phyloP scores from a whole-genome alignment of 225 moss, liverwort and hornwort genomes.

The Rhytidiadelphus loreus region DNA sequence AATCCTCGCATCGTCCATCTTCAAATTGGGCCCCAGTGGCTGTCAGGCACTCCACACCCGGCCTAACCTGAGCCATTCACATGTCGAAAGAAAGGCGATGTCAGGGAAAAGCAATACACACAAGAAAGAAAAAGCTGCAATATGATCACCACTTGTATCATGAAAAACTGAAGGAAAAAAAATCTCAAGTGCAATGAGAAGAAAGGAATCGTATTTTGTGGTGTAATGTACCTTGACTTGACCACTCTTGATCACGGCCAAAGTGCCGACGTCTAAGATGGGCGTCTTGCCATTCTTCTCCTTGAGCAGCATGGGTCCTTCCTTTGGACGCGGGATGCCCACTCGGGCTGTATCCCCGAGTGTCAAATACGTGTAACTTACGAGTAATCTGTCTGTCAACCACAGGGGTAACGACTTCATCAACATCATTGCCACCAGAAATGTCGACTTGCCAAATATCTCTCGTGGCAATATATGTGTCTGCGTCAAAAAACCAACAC shows the following conservation, averaged over 20 bases:
- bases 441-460: slow-evolving; percentile 70
- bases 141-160: neutral
- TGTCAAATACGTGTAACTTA: slow-evolving; percentile 40
- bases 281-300: slow-evolving; percentile 68
- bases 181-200: neutral
- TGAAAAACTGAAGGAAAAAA: neutral
- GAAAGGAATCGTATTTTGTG: neutral
- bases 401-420: slow-evolving; percentile 64
- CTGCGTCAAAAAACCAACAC: slow-evolving; percentile 7
- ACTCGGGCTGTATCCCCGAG: slow-evolving; percentile 52
- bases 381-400: slow-evolving; percentile 65
- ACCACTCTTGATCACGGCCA: slow-evolving; percentile 66
- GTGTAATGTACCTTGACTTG: slow-evolving; percentile 51
- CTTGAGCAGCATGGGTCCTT: slow-evolving; percentile 72
- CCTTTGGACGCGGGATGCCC: slow-evolving; percentile 55
- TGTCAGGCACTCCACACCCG: slow-evolving; percentile 48
- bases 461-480: slow-evolving; percentile 75
- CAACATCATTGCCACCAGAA: slow-evolving; percentile 62
- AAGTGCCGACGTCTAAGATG: slow-evolving; percentile 81
- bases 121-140: neutral
- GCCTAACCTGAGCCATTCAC: slow-evolving; percentile 42
- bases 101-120: neutral
- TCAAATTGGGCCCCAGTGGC: slow-evolving; percentile 51
- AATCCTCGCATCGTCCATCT: slow-evolving; percentile 33
- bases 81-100: neutral